phyloP scores from a whole-genome alignment of 2,329 filamentous ascomycete genomes.

The Trichoderma gracile region DNA sequence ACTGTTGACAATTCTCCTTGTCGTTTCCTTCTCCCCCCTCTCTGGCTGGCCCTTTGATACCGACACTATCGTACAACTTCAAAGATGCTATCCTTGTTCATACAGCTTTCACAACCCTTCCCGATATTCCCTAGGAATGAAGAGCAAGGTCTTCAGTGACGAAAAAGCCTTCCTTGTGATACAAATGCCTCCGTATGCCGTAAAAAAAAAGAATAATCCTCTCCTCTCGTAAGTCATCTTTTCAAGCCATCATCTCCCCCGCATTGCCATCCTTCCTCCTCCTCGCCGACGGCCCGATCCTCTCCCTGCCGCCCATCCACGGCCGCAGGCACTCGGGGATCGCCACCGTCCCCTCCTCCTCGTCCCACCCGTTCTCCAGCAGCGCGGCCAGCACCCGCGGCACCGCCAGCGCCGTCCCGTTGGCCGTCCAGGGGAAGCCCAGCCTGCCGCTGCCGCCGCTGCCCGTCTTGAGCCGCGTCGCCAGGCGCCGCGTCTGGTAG shows the following conservation, averaged over 20 bases:
- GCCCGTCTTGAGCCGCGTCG: constrained; percentile 66
- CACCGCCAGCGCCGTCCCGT: constrained; percentile 90
- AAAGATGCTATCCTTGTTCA: no score
- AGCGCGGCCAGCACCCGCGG: constrained; percentile 86
- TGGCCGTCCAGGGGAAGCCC: constrained; percentile 83
- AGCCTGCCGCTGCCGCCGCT: constrained; percentile 51
- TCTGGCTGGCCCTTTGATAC: no score
- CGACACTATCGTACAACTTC: no score
- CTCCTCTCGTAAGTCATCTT: no score
- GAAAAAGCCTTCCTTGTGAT: no score
- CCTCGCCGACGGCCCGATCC: constrained; percentile 50
- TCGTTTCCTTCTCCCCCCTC: no score
- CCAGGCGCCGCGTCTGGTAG: constrained; percentile 83
- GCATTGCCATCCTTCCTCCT: constrained; percentile 32
- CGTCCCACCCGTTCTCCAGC: constrained; percentile 88
- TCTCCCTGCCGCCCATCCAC: constrained; percentile 78
- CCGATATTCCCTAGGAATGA: no score
- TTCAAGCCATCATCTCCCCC: constrained; percentile 18
- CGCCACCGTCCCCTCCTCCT: constrained; percentile 62
- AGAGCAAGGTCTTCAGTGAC: no score
- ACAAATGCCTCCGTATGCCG: no score
- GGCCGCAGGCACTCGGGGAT: constrained; percentile 77
- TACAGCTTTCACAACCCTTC: no score
- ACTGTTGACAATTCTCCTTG: no score
- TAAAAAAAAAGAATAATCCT: no score